Percentiles rank a stretch among this genome's conserved stretches.
Evolutionary conservation across 805 yeast genomes (phyloP).

Genomic region (Metschnikowia shivogae): DNA sequence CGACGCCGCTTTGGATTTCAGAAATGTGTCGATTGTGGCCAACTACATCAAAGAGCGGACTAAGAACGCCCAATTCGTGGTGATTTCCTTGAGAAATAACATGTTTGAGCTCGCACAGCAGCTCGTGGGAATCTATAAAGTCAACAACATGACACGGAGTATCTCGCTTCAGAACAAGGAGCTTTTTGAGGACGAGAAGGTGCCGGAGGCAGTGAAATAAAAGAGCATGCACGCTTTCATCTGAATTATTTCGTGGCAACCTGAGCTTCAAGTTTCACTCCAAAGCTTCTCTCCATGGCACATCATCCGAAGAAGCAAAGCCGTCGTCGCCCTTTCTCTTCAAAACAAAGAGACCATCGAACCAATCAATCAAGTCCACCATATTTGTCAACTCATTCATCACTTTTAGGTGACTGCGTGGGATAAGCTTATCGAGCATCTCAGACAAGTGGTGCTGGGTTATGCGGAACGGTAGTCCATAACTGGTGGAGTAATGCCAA

Average conservation of each 20-base stretch:
- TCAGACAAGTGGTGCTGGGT: slow-evolving; percentile 85
- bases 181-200: slow-evolving; percentile 19
- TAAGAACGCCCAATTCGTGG: slow-evolving; percentile 93
- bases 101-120: slow-evolving; percentile 97
- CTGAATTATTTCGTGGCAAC: too few species aligned
- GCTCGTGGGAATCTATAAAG: slow-evolving; percentile 92
- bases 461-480: slow-evolving; percentile 81
- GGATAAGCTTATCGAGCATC: slow-evolving; percentile 62
- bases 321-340: slow-evolving; percentile 65
- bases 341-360: slow-evolving; percentile 66
- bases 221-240: not conserved
- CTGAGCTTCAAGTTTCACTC: not conserved
- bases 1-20: slow-evolving; percentile 96
- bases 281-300: slow-evolving; percentile 19
- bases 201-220: slow-evolving; percentile 1
- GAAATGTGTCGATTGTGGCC: slow-evolving; percentile 96
- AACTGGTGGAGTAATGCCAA: slow-evolving; percentile 71
- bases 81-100: slow-evolving; percentile 89
- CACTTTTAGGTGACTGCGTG: slow-evolving; percentile 35
- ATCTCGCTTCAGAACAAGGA: slow-evolving; percentile 71
- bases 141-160: slow-evolving; percentile 83
- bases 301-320: slow-evolving; percentile 53
- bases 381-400: slow-evolving; percentile 60
- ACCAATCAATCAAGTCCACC: slow-evolving; percentile 74
- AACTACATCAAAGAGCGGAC: slow-evolving; percentile 95